Evolutionary conservation across 768 basidiomycete genomes (phyloP).

Genomic region (Xerocomellus dryophilus): DNA sequence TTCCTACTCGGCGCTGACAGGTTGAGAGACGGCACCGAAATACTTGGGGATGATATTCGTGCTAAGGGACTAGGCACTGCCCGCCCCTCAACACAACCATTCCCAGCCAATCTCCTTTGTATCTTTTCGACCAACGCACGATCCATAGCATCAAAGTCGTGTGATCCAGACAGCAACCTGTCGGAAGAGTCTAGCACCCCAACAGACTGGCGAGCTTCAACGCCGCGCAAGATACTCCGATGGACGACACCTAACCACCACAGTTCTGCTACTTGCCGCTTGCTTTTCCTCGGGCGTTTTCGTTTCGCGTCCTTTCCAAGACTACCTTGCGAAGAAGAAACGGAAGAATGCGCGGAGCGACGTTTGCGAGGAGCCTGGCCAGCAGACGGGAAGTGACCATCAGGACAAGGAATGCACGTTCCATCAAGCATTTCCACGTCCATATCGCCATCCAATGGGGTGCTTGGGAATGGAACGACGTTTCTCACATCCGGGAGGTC

Average conservation of each 20-base stretch:
- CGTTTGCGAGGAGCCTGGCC: conserved; percentile 28
- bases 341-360: conserved; percentile 33
- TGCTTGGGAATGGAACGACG: conserved; percentile 38
- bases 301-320: conserved; percentile 17
- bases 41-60: conserved; percentile 23
- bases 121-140: conserved; percentile 32
- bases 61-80: conserved; percentile 17
- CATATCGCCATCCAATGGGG: conserved; percentile 20
- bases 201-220: conserved; percentile 16
- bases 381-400: not conserved
- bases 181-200: conserved; percentile 2
- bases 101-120: conserved; percentile 30
- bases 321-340: conserved; percentile 22
- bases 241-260: conserved; percentile 38
- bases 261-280: conserved; percentile 32
- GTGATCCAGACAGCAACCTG: not conserved
- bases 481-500: conserved; percentile 31
- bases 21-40: conserved; percentile 23
- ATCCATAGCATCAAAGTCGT: conserved; percentile 31
- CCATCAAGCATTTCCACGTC: conserved; percentile 31
- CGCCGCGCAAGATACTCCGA: conserved; percentile 31
- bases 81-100: conserved; percentile 31
- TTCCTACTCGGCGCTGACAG: conserved; percentile 14
- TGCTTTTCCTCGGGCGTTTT: conserved; percentile 34
- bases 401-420: conserved; percentile 10